Percentiles rank a stretch among this genome's conserved stretches.
Evolutionary conservation across 768 basidiomycete genomes (phyloP).

Genomic region (Sistotremastrum niveocremeum): DNA sequence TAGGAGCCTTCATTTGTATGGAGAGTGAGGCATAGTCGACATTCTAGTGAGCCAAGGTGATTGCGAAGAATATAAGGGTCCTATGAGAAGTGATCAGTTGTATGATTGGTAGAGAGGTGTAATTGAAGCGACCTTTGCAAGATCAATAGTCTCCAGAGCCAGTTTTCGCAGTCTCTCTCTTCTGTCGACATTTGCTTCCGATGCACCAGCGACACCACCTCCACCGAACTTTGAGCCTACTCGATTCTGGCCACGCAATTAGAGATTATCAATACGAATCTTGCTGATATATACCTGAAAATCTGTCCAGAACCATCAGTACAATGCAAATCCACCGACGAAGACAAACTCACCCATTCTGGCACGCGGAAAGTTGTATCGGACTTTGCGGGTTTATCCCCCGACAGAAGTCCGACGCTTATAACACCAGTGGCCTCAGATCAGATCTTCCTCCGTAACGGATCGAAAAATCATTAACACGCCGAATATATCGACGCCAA

Average conservation of each 20-base stretch:
- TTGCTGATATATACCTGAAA: neutral
- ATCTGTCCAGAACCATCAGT: slow-evolving; percentile 1
- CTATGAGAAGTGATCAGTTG: slow-evolving; percentile 23
- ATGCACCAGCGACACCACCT: slow-evolving; percentile 89
- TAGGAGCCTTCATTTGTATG: slow-evolving; percentile 99
- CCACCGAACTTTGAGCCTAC: slow-evolving; percentile 94
- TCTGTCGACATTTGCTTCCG: slow-evolving; percentile 90
- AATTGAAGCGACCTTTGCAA: slow-evolving; percentile 55
- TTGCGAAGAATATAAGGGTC: slow-evolving; percentile 99
- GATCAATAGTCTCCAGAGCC: slow-evolving; percentile 92
- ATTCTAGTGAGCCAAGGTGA: slow-evolving; percentile 96
- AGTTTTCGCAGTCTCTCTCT: slow-evolving; percentile 91
- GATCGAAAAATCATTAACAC: too few relatives aligned
- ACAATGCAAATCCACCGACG: neutral
- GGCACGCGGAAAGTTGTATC: too few relatives aligned
- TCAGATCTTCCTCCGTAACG: too few relatives aligned
- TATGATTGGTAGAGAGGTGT: neutral
- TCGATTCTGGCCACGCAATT: slow-evolving; percentile 50
- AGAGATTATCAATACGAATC: neutral
- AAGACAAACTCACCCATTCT: neutral
- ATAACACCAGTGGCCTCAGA: too few relatives aligned
- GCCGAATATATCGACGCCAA: too few relatives aligned
- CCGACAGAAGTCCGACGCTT: too few relatives aligned
- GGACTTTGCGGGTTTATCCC: too few relatives aligned
- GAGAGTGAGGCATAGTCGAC: slow-evolving; percentile 90